A percentile compares a stretch with the other conserved stretches of the same genome.
Conservation (phyloP, 306 rosid genomes). For the Ceratonia siliqua region DNA sequence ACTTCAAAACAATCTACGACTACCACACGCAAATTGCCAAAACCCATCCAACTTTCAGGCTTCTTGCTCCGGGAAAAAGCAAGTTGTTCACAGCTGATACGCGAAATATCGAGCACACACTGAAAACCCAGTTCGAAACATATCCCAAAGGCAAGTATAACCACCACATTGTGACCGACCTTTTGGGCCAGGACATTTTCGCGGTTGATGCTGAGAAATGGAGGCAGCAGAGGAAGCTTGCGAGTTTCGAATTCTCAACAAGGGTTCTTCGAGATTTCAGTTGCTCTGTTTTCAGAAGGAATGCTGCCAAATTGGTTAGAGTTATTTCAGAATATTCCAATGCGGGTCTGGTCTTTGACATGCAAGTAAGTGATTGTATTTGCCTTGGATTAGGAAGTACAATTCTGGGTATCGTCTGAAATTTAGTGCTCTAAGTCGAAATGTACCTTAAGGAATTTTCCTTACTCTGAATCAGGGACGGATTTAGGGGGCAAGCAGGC, state of each 20-base stretch:
- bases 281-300: conserved; percentile 39
- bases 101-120: too few species aligned
- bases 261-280: too few species aligned
- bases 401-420: neutral
- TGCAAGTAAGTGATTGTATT: conserved; percentile 37
- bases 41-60: too few species aligned
- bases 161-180: conserved; percentile 26
- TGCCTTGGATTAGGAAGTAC: neutral
- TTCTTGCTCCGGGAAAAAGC: too few species aligned
- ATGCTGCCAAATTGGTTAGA: conserved; percentile 42
- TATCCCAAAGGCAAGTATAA: conserved; percentile 33
- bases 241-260: conserved; percentile 45
- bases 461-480: too few species aligned
- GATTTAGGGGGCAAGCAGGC: too few species aligned
- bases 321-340: conserved; percentile 20
- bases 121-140: too few species aligned
- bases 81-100: too few species aligned
- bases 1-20: conserved; percentile 40
- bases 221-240: conserved; percentile 53
- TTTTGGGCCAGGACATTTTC: conserved; percentile 51
- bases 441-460: too few species aligned
- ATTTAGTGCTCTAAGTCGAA: neutral
- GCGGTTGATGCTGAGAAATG: conserved; percentile 44
- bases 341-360: conserved; percentile 30
- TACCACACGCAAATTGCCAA: conserved; percentile 36